These are phyloP conservation scores for Botrytis aclada DNA, from an alignment of 2,329 filamentous ascomycete species.

Conservation along the genomic window DNA sequence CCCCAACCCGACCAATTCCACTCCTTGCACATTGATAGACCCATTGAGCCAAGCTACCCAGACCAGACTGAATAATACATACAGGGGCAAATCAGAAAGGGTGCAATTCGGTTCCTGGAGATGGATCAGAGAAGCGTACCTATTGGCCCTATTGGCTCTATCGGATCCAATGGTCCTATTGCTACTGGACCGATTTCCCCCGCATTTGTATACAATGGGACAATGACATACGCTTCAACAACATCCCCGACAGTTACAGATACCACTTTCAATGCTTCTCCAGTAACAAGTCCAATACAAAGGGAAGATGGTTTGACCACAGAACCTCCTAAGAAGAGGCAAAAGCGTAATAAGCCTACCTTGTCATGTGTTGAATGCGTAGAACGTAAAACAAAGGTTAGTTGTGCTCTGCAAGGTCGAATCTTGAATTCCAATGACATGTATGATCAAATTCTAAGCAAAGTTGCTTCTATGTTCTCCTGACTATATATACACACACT, in stretches of 20 bases:
- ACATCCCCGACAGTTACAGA: constrained; percentile 27
- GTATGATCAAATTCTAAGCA: neutral
- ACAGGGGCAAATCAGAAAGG: neutral
- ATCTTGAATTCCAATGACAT: neutral
- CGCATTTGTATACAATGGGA: constrained; percentile 18
- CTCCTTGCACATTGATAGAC: neutral
- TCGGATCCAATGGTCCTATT: neutral
- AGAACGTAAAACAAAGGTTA: constrained; percentile 75
- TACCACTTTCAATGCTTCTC: constrained; percentile 23
- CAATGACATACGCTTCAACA: constrained; percentile 17
- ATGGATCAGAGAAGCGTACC: constrained; percentile 24
- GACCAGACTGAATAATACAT: neutral
- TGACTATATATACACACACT: neutral
- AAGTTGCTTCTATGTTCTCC: constrained; percentile 1
- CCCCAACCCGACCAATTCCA: constrained; percentile 29
- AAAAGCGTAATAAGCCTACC: constrained; percentile 82
- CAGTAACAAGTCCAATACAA: constrained; percentile 20
- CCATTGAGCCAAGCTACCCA: neutral
- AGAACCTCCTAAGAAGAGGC: constrained; percentile 55
- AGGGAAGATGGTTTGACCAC: constrained; percentile 19
- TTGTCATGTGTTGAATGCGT: constrained; percentile 77
- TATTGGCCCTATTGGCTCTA: neutral
- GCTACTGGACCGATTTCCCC: constrained; percentile 22
- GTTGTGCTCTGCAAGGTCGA: constrained; percentile 11
- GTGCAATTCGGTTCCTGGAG: neutral